phyloP scores from a whole-genome alignment of 441 rosid species.

The Aleurites moluccanus region DNA sequence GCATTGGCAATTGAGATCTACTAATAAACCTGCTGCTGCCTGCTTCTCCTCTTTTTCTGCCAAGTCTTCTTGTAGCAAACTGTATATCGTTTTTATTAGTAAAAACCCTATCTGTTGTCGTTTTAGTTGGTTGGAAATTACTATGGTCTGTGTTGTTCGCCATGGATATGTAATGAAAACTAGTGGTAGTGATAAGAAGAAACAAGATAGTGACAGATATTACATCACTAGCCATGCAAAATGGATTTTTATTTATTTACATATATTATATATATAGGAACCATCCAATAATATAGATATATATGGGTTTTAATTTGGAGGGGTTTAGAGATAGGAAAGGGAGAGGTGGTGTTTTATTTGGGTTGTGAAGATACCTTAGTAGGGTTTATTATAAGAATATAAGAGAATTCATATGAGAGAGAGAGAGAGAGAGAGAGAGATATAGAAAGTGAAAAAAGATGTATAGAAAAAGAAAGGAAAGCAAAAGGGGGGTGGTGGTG shows the following conservation, averaged over 20 bases:
- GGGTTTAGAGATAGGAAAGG: slow-evolving; percentile 3
- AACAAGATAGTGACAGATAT: slow-evolving; percentile 27
- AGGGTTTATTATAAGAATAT: slow-evolving; percentile 23
- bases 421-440: slow-evolving; percentile 18
- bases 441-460: no score
- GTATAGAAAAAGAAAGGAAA: slow-evolving; percentile 17
- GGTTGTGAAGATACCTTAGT: slow-evolving; percentile 4
- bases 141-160: slow-evolving; percentile 5
- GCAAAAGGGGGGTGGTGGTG: slow-evolving; percentile 9
- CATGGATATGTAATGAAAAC: slow-evolving; percentile 7
- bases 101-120: slow-evolving; percentile 5
- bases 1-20: slow-evolving; percentile 29
- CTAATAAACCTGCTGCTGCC: slow-evolving; percentile 4
- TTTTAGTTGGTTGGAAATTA: not conserved
- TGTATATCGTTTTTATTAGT: slow-evolving; percentile 11
- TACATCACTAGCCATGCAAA: slow-evolving; percentile 49
- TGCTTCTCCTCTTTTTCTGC: slow-evolving; percentile 3
- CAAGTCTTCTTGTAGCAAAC: slow-evolving; percentile 18
- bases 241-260: not conserved
- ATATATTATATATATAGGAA: not conserved
- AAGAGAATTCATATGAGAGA: slow-evolving; percentile 25
- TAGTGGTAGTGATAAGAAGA: slow-evolving; percentile 14
- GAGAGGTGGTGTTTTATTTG: not conserved
- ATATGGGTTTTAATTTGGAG: not conserved
- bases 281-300: not conserved